Conservation (phyloP, 202 grass and related monocot genomes). For the Alloteropsis angusta region DNA sequence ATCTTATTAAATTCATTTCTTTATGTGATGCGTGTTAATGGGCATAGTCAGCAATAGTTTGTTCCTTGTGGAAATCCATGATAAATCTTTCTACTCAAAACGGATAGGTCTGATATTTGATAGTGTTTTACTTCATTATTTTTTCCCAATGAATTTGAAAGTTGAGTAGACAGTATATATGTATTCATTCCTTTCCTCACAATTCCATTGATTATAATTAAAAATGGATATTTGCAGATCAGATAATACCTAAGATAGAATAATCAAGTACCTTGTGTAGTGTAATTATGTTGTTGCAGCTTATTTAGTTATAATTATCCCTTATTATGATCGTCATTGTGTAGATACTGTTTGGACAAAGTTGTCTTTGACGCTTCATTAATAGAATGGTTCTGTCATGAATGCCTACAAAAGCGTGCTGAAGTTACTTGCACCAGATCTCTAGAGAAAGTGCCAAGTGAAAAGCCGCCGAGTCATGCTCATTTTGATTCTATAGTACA, state of each 20-base stretch:
- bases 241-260: neutral
- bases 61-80: neutral
- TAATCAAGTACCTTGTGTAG: neutral
- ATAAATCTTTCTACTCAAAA: neutral
- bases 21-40: neutral
- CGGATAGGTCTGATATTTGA: neutral
- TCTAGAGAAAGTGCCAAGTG: slow-evolving; percentile 19
- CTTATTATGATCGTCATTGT: slow-evolving; percentile 15
- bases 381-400: slow-evolving; percentile 25
- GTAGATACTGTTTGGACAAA: slow-evolving; percentile 39
- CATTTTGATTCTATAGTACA: neutral
- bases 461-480: neutral
- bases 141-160: neutral
- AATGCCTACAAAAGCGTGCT: slow-evolving; percentile 13
- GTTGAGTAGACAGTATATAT: neutral
- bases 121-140: neutral
- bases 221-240: neutral
- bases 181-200: neutral
- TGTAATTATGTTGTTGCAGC: neutral
- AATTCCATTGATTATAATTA: neutral
- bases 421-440: slow-evolving; percentile 1
- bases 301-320: neutral
- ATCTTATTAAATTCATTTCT: neutral
- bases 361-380: slow-evolving; percentile 19
- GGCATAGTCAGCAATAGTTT: neutral